phyloP scores from a whole-genome alignment of 1,284 basidiomycete species.

The Amylostereum areolatum region DNA sequence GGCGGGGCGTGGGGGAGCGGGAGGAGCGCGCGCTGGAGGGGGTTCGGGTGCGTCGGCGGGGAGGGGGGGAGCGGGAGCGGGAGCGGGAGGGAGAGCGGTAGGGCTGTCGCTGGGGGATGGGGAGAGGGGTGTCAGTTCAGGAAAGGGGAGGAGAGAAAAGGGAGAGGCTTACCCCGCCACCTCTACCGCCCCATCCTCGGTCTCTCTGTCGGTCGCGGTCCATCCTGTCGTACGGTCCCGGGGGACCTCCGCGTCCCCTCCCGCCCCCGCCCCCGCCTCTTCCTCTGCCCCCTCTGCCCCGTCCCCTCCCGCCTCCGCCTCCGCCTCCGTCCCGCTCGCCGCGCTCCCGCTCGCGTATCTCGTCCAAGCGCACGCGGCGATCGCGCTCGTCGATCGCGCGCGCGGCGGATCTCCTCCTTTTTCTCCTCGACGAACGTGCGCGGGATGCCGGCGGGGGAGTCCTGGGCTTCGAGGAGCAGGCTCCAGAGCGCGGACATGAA shows the following conservation, averaged over 20 bases:
- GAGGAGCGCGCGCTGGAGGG: constrained; percentile 32
- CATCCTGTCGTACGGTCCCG: background rate
- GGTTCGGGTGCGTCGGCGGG: constrained; percentile 31
- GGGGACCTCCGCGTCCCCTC: constrained; percentile 17
- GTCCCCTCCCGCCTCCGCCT: constrained; percentile 31
- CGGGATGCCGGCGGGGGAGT: constrained; percentile 85
- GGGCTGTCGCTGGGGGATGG: constrained; percentile 3
- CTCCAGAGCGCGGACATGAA: constrained; percentile 92
- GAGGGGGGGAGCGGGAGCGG: constrained; percentile 23
- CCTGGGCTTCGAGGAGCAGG: constrained; percentile 86
- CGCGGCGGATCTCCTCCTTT: constrained; percentile 85
- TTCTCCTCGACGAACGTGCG: constrained; percentile 93
- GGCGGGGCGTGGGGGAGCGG: constrained; percentile 20
- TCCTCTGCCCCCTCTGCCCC: constrained; percentile 28
- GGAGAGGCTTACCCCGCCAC: constrained; percentile 35
- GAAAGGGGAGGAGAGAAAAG: constrained; percentile 19
- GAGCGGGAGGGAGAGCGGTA: constrained; percentile 25
- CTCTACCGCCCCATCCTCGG: constrained; percentile 22
- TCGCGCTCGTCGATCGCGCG: constrained; percentile 69
- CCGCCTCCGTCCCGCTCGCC: constrained; percentile 40
- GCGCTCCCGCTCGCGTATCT: constrained; percentile 54
- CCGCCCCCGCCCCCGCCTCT: constrained; percentile 19
- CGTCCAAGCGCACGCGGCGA: constrained; percentile 60
- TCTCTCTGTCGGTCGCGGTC: constrained; percentile 14
- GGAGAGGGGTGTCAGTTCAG: constrained; percentile 8